Evolutionary conservation across 129 eudicot genomes (phyloP).

Genomic region (Helianthus tuberosus): DNA sequence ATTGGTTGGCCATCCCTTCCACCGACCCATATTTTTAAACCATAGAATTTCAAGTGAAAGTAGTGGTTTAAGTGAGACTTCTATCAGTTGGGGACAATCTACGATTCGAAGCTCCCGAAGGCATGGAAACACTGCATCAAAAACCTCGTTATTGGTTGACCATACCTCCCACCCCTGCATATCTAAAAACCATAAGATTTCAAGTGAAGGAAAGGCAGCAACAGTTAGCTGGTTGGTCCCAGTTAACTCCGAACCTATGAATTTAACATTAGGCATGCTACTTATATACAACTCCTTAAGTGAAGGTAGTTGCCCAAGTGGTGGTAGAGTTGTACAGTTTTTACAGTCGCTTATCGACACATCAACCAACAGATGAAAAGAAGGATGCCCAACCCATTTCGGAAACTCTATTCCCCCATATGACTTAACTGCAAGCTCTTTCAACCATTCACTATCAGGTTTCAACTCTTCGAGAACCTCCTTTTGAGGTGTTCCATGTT

Average conservation of each 20-base stretch:
- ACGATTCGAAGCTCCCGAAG: too few species aligned
- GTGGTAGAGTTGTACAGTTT: conserved; percentile 8
- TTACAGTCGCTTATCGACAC: neutral
- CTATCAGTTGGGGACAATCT: too few species aligned
- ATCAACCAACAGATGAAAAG: neutral
- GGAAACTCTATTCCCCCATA: conserved; percentile 17
- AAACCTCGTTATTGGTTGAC: too few species aligned
- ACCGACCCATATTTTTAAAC: too few species aligned
- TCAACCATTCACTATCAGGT: neutral
- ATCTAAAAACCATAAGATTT: too few species aligned
- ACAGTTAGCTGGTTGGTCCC: neutral
- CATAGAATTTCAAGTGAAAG: too few species aligned
- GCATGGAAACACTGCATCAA: too few species aligned
- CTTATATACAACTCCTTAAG: neutral
- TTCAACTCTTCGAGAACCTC: conserved; percentile 1
- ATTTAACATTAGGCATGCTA: neutral
- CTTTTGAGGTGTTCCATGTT: neutral
- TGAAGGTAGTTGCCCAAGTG: neutral
- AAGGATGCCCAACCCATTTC: conserved; percentile 38
- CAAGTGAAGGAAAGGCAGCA: too few species aligned
- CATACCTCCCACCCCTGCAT: too few species aligned
- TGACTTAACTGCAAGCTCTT: neutral
- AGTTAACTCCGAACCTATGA: conserved; percentile 2
- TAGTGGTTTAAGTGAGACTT: too few species aligned
- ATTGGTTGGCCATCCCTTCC: too few species aligned